Base-by-base conservation (phyloP, 768 basidiomycete genomes). In the Tremella fuciformis region DNA sequence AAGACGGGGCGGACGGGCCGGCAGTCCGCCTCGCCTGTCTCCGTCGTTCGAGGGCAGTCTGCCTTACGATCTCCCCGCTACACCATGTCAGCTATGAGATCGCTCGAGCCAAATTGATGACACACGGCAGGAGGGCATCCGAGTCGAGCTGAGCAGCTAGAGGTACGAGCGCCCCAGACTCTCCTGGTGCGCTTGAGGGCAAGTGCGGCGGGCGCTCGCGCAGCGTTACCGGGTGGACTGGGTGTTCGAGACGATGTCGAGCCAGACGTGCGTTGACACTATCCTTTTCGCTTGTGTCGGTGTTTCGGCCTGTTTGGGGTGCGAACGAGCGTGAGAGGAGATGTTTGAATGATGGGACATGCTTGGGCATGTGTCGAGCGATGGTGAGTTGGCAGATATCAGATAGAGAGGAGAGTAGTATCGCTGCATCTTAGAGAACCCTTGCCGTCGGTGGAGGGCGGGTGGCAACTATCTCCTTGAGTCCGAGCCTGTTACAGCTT, bases 271-370 rank as follows among this genome's bases (percentile, higher is more conserved):
- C 42, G 16, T 46, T 46, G 42, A 46, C n/a, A 15, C 42, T 18
- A 46, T n/a, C n/a, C 16, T 46, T 22, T 15, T 46, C 22, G n/a
- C 22, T 46, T 22, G n/a, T 46, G n/a, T 46, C 42, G n/a, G n/a
- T 46, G 42, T 46, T 46, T 15, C 42, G 42, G 42, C n/a, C 29
- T 34, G 29, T 34, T 11, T 4, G 29, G 6, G 42, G n/a, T n/a
- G 22, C n/a, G 42, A 46, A 46, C 6, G 42, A 46, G n/a, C 42
- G 42, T 22, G 42, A 46, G 42, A 71, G 15, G 47, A 71, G 64
- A 29, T 71, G 66, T 25, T 71, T 71, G 65, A 71, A 71, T 3
- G 64, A 60, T 0, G 67, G 70, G 8, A 67, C 56, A 62, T 71
- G 70, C 50, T 69, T 71, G 29, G 70, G 70, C 70, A 71, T 71